Evolutionary conservation across 371 early-diverging fungal genomes (phyloP), one percentile per base, ranked within the genome.

Genomic region (Mortierella polycephala): DNA sequence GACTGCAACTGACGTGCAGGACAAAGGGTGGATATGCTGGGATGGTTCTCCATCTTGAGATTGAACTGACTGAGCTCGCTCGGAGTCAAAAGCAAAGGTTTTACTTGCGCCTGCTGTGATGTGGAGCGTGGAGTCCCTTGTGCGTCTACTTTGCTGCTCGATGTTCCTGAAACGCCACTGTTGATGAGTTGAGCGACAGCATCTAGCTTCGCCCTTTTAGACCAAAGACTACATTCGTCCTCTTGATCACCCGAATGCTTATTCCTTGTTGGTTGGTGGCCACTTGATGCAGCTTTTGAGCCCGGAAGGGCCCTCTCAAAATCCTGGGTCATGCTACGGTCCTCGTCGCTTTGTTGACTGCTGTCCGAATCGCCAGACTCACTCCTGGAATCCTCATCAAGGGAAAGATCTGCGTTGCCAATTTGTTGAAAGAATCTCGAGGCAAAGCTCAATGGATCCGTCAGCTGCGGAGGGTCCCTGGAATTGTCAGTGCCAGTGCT

Each of bases 391-490:
- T 63, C 64, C 13, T 69, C 64, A 47, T 75, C 70, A 23, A 67
- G 49, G 8, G 67, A 60, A 16, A 62, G 49, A 21, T 69, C 50
- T 1, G 63, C 30, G 45, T 60, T 67, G 23, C 76, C 76, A 62
- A 76, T 76, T 57, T 76, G 71, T 42, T 76, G 71, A 45, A 76
- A 76, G 68, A 76, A 71, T 45, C 67, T 66, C 4, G 76, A 76
- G 30, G 76, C 76, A 52, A 76, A 76, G 41, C 76, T 67, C 53
- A 76, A 47, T 12, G 76, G 60, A 49, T 76, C 76, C 3, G 71
- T 54, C 37, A 76, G 54, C 23, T 62, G 71, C 0, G 67, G 62
- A 47, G 75, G 55, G 41, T 53, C 69, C 13, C 23, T 47, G 41
- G 39, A 46, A 52, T 49, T 64, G 55, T 20, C 57, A 16, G 11